A percentile compares a stretch with the other conserved stretches of the same genome.
Evolutionary conservation across 2,329 filamentous ascomycete genomes (phyloP).

Genomic region (Colletotrichum euphorbiae): DNA sequence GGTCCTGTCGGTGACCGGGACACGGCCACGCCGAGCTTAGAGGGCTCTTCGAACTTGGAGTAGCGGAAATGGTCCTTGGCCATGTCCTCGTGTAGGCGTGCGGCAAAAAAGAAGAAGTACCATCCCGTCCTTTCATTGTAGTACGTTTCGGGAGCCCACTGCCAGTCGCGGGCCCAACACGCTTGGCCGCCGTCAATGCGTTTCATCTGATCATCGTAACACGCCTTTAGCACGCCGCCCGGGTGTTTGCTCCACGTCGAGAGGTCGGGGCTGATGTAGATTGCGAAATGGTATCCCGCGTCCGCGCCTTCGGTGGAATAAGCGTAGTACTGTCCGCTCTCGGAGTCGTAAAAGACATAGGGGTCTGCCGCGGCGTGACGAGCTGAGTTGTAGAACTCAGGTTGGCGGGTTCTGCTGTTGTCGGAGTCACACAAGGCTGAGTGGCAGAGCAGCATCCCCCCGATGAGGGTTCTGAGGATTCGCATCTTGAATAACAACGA

Average conservation of each 20-base stretch:
- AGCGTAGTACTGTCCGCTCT: constrained; percentile 48
- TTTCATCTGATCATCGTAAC: constrained; percentile 47
- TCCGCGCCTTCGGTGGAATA: constrained; percentile 53
- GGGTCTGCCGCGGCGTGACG: constrained; percentile 49
- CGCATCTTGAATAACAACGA: constrained; percentile 7
- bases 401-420: constrained; percentile 11
- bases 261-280: constrained; percentile 52
- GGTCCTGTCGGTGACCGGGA: constrained; percentile 50
- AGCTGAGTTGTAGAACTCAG: constrained; percentile 51
- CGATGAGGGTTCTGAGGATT: not conserved
- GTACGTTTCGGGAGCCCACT: constrained; percentile 52
- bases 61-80: constrained; percentile 50
- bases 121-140: constrained; percentile 51
- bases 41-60: constrained; percentile 50
- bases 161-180: constrained; percentile 52
- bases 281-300: constrained; percentile 47
- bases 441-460: not conserved
- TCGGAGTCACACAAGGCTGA: not conserved
- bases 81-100: constrained; percentile 48
- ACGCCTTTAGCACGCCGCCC: constrained; percentile 49
- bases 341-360: constrained; percentile 48
- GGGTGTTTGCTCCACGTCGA: constrained; percentile 50
- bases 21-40: constrained; percentile 51
- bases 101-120: constrained; percentile 53
- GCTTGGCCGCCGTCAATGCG: constrained; percentile 47